Percentiles rank a stretch among this genome's conserved stretches.
phyloP scores from a whole-genome alignment of 73 alveolate species.

The Paramecium biaurelia region DNA sequence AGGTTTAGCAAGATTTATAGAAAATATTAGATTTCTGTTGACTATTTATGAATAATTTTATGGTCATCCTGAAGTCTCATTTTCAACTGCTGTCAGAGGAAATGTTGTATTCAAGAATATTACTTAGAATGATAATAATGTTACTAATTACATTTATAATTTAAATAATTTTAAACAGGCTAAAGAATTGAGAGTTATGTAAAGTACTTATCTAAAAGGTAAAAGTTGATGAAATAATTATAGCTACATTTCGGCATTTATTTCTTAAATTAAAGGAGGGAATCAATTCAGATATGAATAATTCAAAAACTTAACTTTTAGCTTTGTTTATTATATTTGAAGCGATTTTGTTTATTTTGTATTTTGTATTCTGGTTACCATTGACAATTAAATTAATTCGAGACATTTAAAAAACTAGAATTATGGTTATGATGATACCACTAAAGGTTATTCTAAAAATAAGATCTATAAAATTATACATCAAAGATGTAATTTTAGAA shows the following conservation, averaged over 20 bases:
- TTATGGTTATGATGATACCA: slow-evolving; percentile 27
- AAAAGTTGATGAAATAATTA: background rate
- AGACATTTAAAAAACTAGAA: background rate
- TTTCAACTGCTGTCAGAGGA: background rate
- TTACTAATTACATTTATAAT: slow-evolving; percentile 21
- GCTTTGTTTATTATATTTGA: slow-evolving; percentile 29
- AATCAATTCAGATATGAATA: background rate
- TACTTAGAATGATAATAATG: slow-evolving; percentile 18
- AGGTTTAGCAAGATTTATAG: slow-evolving; percentile 49
- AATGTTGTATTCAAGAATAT: background rate
- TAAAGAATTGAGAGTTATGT: background rate
- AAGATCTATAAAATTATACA: background rate
- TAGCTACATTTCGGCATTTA: background rate
- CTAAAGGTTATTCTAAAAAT: background rate
- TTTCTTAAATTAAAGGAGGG: background rate
- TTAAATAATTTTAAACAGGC: background rate
- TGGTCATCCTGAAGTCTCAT: background rate
- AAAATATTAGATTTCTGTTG: slow-evolving; percentile 15
- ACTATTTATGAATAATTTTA: slow-evolving; percentile 23
- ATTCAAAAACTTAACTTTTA: background rate
- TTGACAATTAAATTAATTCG: background rate
- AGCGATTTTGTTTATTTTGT: background rate
- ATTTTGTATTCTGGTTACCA: background rate
- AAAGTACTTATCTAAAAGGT: slow-evolving; percentile 17
- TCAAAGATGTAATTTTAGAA: background rate